These are phyloP conservation scores for Cryptococcus sp. DNA, from an alignment of 1,284 basidiomycete species.

Conservation along the genomic window DNA sequence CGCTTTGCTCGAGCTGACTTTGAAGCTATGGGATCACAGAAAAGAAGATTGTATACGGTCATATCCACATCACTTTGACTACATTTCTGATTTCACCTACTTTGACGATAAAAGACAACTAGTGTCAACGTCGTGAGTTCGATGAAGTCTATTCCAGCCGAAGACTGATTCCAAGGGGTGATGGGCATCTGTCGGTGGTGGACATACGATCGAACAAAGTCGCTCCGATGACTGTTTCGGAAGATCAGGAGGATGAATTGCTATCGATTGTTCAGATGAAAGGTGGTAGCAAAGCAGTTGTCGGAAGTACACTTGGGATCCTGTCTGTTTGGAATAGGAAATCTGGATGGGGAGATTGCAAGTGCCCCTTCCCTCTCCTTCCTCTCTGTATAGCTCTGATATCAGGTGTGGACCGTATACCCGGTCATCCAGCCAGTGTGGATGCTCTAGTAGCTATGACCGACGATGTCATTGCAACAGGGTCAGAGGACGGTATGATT, in stretches of 20 bases:
- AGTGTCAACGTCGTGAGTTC: slow-evolving; percentile 69
- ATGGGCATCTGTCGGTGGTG: slow-evolving; percentile 84
- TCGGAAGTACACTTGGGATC: slow-evolving; percentile 88
- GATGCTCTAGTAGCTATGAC: slow-evolving; percentile 77
- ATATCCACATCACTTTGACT: slow-evolving; percentile 89
- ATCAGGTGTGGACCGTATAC: slow-evolving; percentile 73
- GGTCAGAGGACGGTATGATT: slow-evolving; percentile 87
- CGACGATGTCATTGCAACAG: slow-evolving; percentile 67
- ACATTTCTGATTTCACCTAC: slow-evolving; percentile 90
- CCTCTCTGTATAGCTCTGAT: neutral
- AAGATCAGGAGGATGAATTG: slow-evolving; percentile 94
- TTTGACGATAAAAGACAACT: slow-evolving; percentile 78
- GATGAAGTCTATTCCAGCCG: neutral
- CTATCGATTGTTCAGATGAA: slow-evolving; percentile 79
- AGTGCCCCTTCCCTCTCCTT: slow-evolving; percentile 7
- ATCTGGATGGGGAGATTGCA: slow-evolving; percentile 81
- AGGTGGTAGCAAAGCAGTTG: slow-evolving; percentile 73
- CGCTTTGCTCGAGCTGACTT: neutral
- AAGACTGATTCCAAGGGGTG: slow-evolving; percentile 59
- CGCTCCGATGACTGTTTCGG: slow-evolving; percentile 71
- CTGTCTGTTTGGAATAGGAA: slow-evolving; percentile 82
- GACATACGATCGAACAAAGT: slow-evolving; percentile 75
- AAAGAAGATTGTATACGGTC: slow-evolving; percentile 59
- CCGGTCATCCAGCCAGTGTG: slow-evolving; percentile 82
- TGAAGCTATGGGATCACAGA: slow-evolving; percentile 82